Conservation (phyloP, 208 protist species). For the Leishmania major region DNA sequence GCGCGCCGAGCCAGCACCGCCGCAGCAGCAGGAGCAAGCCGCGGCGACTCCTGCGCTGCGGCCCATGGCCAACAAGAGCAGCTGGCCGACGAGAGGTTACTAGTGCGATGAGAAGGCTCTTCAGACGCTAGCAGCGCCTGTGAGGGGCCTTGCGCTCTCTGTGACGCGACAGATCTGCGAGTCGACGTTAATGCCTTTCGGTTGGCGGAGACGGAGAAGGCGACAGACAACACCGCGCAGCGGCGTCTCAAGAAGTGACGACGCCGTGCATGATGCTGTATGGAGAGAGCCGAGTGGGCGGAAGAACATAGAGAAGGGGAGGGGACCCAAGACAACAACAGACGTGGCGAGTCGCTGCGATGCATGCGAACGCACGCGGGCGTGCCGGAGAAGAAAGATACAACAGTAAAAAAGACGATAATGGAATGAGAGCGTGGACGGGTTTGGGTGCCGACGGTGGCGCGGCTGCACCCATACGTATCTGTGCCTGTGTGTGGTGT, state of each 20-base stretch:
- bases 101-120: not conserved
- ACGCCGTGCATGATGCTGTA: not conserved
- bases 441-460: not conserved
- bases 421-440: not conserved
- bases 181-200: not conserved
- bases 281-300: not conserved
- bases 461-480: not conserved
- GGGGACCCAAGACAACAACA: not conserved
- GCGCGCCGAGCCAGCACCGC: slow-evolving; percentile 17
- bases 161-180: not conserved
- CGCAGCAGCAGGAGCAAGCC: slow-evolving; percentile 17
- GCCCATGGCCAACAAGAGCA: not conserved
- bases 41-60: not conserved
- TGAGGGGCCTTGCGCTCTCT: slow-evolving; percentile 3
- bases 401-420: not conserved
- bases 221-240: not conserved
- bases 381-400: not conserved
- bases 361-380: not conserved
- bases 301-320: not conserved
- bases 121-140: slow-evolving; percentile 7
- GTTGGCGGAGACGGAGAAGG: not conserved
- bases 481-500: no score
- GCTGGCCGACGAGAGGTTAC: not conserved
- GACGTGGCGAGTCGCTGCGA: not conserved
- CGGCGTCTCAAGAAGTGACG: slow-evolving; percentile 3